Percentiles rank a stretch among this genome's conserved stretches.
Evolutionary conservation across 2,329 filamentous ascomycete species (phyloP).

Genomic region (Thelonectria discophora): DNA sequence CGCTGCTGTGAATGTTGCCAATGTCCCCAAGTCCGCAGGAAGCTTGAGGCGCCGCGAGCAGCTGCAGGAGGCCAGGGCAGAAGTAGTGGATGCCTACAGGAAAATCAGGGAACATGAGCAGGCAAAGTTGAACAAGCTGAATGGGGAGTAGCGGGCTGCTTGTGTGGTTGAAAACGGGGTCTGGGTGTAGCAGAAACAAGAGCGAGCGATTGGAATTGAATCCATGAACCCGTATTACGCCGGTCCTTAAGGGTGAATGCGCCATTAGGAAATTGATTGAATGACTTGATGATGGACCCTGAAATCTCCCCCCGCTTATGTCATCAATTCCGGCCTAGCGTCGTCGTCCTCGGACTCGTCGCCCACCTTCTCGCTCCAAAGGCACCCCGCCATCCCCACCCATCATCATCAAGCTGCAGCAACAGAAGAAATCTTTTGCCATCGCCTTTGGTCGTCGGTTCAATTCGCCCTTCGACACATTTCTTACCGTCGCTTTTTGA

Average conservation of each 20-base stretch:
- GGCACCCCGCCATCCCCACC: constrained; percentile 27
- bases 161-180: not conserved
- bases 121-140: constrained; percentile 41
- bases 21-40: constrained; percentile 51
- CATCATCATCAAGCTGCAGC: constrained; percentile 30
- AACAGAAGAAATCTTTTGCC: constrained; percentile 28
- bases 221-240: not conserved
- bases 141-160: not conserved
- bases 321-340: constrained; percentile 27
- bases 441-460: constrained; percentile 39
- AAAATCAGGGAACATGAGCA: constrained; percentile 51
- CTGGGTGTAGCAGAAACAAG: not conserved
- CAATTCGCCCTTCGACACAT: constrained; percentile 41
- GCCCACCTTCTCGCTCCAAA: constrained; percentile 6
- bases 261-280: too few species aligned
- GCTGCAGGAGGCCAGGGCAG: constrained; percentile 47
- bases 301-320: constrained; percentile 30
- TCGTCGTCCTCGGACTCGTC: constrained; percentile 6
- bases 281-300: not conserved
- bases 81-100: constrained; percentile 51
- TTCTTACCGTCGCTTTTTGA: constrained; percentile 34
- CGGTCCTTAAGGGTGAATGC: not conserved
- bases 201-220: not conserved
- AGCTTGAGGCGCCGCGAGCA: constrained; percentile 53
- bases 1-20: constrained; percentile 48